These are phyloP conservation scores for Metschnikowia noctiluminum DNA, from an alignment of 805 yeast species.

Conservation along the genomic window DNA sequence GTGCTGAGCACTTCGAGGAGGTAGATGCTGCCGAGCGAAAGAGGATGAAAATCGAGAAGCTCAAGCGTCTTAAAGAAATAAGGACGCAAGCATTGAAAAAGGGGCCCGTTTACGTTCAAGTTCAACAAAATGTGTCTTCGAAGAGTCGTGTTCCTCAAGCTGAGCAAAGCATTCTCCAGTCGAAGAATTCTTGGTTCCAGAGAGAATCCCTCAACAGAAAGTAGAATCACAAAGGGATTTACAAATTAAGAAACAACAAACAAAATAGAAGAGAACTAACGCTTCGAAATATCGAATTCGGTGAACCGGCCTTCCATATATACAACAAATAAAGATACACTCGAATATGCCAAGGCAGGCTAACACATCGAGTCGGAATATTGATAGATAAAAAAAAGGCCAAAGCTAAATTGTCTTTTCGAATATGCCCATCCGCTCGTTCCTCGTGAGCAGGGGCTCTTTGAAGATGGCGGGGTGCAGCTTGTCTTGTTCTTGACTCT, in stretches of 20 bases:
- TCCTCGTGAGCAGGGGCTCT: conserved; percentile 16
- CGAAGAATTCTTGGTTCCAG: conserved; percentile 39
- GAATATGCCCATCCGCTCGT: conserved; percentile 16
- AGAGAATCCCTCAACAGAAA: conserved; percentile 37
- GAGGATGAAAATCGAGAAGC: conserved; percentile 31
- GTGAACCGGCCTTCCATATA: background rate
- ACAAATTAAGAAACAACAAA: no score
- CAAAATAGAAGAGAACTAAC: no score
- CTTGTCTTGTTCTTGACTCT: conserved; percentile 15
- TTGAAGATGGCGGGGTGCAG: conserved; percentile 14
- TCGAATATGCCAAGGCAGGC: no score
- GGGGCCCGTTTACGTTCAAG: conserved; percentile 41
- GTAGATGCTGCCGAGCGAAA: conserved; percentile 29
- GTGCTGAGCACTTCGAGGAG: conserved; percentile 31
- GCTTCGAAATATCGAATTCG: background rate
- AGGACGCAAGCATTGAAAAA: conserved; percentile 28
- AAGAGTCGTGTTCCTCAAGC: conserved; percentile 34
- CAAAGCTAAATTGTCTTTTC: background rate
- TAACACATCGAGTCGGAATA: no score
- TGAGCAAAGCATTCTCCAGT: conserved; percentile 29
- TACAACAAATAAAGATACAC: background rate
- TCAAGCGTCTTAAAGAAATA: conserved; percentile 25
- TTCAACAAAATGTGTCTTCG: conserved; percentile 22
- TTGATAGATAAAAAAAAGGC: no score
- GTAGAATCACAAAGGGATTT: no score